Conservation (phyloP, 108 stramenopile species). For the Fragilaria crotonensis region DNA sequence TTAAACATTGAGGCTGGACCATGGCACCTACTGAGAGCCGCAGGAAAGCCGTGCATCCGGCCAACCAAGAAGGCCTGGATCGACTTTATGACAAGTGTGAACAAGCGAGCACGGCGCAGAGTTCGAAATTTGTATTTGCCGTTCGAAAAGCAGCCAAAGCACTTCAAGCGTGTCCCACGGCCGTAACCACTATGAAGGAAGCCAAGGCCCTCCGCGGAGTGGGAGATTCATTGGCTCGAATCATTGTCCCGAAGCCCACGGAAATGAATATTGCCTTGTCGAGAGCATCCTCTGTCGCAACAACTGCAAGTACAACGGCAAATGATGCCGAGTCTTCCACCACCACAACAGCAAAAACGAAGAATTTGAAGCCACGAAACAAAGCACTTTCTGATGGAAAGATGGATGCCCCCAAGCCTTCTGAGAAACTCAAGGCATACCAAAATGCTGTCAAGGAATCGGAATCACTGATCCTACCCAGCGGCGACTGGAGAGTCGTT, state of each 20-base stretch:
- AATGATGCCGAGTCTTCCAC: neutral
- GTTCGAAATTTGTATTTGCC: conserved; percentile 14
- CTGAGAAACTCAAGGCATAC: conserved; percentile 33
- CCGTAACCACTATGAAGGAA: conserved; percentile 26
- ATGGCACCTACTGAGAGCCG: neutral
- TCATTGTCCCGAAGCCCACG: neutral
- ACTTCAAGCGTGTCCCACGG: conserved; percentile 15
- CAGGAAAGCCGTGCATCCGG: conserved; percentile 27
- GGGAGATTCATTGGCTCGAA: conserved; percentile 28
- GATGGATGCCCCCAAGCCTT: conserved; percentile 1
- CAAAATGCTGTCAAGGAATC: conserved; percentile 15
- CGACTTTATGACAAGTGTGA: conserved; percentile 10
- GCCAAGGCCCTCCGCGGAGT: conserved; percentile 33
- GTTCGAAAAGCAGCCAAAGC: conserved; percentile 26
- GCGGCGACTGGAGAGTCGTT: conserved; percentile 34
- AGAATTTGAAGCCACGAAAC: neutral
- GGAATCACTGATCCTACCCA: conserved; percentile 6
- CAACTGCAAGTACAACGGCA: neutral
- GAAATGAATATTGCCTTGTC: neutral
- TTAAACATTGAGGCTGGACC: neutral
- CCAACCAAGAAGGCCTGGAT: conserved; percentile 37
- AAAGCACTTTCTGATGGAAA: neutral
- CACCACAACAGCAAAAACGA: conserved; percentile 1
- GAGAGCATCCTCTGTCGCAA: conserved; percentile 1
- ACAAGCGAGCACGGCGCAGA: neutral